Base-by-base conservation (phyloP, 495 filamentous ascomycete species). In the Entonaema liquescens region DNA sequence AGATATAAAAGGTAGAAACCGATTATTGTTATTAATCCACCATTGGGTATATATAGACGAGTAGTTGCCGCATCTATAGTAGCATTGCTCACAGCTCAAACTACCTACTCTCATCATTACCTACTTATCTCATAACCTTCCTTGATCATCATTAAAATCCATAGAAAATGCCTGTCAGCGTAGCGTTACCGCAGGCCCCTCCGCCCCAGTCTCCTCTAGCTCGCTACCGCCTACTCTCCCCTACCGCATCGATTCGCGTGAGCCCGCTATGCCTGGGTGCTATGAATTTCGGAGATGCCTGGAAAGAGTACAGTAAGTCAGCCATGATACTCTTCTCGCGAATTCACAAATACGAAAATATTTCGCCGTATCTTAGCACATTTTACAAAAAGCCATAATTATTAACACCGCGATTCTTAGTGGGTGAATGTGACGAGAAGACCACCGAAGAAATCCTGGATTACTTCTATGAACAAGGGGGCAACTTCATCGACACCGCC, bases 401-500 rank as follows among this genome's bases (percentile, higher is more conserved):
- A 47, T 21, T 47, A 47, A 47, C 42, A 13, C 9, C 8, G 1
- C 12, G 15, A 28, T 28, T n/a, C 13, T 28, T 28, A 53, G 49
- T 92, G 78, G 91, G 90, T 25, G 80, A 80, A 67, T 90, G 89
- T 66, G 83, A 81, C 72, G 86, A 92, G 69, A 83, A 90, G 38
- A 84, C 80, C 1, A 80, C 84, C n/a, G 87, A 90, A 62, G 78
- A 81, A 49, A 88, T 94, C 36, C 81, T 94, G 35, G 90, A 93
- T 73, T 86, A 80, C 72, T 92, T 86, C 81, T 88, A 88, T 53
- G 80, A 84, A 5, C 79, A 86, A 21, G 91, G 71, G 26, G 92
- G 91, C 25, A 94, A 94, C 79, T 93, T 93, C 81, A 88, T 94
- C 70, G 91, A 94, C 74, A 93, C 90, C 2, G 78, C 89, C 47